phyloP scores from a whole-genome alignment of 2,329 filamentous ascomycete genomes.

The Fusarium sp. region DNA sequence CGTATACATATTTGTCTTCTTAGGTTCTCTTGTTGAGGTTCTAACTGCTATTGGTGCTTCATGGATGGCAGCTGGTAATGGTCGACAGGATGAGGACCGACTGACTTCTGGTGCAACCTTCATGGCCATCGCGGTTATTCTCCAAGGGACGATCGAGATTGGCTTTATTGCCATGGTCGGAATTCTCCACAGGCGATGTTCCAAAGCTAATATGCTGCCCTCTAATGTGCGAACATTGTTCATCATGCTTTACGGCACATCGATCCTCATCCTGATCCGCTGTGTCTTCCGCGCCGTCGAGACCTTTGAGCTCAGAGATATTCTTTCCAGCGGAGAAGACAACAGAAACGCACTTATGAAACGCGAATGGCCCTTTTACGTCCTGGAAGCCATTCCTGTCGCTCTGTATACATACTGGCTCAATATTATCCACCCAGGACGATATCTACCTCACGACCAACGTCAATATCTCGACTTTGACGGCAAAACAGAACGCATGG shows the following conservation, averaged over 20 bases:
- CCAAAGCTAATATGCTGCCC: conserved; percentile 37
- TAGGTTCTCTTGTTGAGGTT: conserved; percentile 39
- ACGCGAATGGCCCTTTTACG: conserved; percentile 61
- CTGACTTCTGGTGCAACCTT: conserved; percentile 67
- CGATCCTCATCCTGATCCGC: conserved; percentile 40
- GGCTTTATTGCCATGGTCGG: conserved; percentile 40
- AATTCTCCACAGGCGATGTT: conserved; percentile 35
- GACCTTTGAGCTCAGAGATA: conserved; percentile 36
- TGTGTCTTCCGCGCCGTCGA: conserved; percentile 44
- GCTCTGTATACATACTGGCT: conserved; percentile 56
- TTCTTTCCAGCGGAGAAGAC: conserved; percentile 23
- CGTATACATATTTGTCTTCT: conserved; percentile 45
- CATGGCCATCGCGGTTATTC: conserved; percentile 61
- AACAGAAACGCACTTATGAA: conserved; percentile 49
- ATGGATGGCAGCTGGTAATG: conserved; percentile 42
- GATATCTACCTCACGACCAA: conserved; percentile 53
- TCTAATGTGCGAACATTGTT: conserved; percentile 40
- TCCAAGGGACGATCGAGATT: conserved; percentile 47
- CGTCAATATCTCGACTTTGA: conserved; percentile 56
- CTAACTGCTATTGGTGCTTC: conserved; percentile 41
- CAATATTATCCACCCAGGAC: conserved; percentile 58
- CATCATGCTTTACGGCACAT: conserved; percentile 45
- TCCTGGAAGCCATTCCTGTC: conserved; percentile 59
- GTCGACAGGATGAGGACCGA: conserved; percentile 61
- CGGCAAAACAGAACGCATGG: conserved; percentile 51